Base-by-base conservation (phyloP, 2,329 filamentous ascomycete species). In the Ceratocystis cacaofunesta region DNA sequence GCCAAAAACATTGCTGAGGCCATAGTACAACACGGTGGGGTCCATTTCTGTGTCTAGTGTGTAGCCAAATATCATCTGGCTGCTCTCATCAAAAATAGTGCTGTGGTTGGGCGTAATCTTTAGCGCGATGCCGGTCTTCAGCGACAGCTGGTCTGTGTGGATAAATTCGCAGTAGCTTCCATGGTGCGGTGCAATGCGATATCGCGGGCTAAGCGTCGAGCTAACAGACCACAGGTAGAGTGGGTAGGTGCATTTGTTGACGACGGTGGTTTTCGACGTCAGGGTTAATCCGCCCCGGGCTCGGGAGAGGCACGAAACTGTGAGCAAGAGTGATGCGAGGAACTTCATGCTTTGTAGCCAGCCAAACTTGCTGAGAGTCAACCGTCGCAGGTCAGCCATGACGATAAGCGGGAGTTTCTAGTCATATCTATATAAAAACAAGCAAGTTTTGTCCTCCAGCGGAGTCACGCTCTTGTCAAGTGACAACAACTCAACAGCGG, bases 201-300 rank as follows among this genome's bases (percentile, higher is more conserved):
- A 69, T 19, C 72, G 69, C 0, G 67, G 68, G 7, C 69, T 70
- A 65, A 76, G 68, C 22, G 66, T 30, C 65, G 68, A 68, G 69
- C 75, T 75, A 61, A 77, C 75, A 44, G 76, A 75, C 74, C 74
- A 77, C 68, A 75, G 62, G 25, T 73, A 73, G 12, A 77, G 73
- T 32, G 71, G 66, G 63, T 71, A 69, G 46, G 60, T n/a, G 71
- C 76, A 77, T 52, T 74, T 72, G 71, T 77, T 77, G 66, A 71
- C 68, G 64, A 77, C 74, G 52, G 69, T 57, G 28, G 52, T 28
- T 17, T 22, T 30, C 15, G 52, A 57, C 10, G 15, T 28, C 52
- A n/a, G 10, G 52, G 28, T 22, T 12, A 57, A 28, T 32, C 52
- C 52, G 12, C 52, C 10, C 6, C 10, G 12, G 25, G 19, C 30